phyloP scores from a whole-genome alignment of 2,329 filamentous ascomycete genomes.

The Penicillium sp. region DNA sequence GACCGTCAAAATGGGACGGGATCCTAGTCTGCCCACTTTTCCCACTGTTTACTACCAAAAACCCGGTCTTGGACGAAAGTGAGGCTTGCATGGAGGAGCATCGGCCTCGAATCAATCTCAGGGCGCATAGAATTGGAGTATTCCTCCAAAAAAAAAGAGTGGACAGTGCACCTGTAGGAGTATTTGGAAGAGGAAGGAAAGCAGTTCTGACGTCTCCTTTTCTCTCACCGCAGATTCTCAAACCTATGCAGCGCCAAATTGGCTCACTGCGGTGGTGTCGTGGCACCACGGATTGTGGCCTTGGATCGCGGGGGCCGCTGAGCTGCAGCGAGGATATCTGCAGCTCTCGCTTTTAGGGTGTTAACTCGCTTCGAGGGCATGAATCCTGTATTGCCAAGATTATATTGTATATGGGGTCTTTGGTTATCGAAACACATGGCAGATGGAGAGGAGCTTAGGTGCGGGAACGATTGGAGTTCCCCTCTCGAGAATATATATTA shows the following conservation, averaged over 20 bases:
- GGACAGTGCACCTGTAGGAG: neutral
- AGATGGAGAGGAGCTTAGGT: slow-evolving; percentile 5
- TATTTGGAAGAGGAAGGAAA: neutral
- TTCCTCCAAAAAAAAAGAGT: neutral
- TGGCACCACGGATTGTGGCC: slow-evolving; percentile 35
- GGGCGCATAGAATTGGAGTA: neutral
- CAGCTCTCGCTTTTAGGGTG: slow-evolving; percentile 22
- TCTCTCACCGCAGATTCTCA: slow-evolving; percentile 24
- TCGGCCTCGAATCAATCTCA: slow-evolving; percentile 16
- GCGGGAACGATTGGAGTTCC: neutral
- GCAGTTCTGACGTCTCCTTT: neutral
- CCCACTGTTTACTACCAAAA: neutral
- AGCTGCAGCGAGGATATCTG: slow-evolving; percentile 21
- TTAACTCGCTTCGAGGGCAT: neutral
- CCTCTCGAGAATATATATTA: neutral
- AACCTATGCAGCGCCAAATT: slow-evolving; percentile 26
- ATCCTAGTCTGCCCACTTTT: neutral
- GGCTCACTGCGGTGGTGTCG: slow-evolving; percentile 34
- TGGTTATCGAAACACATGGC: slow-evolving; percentile 19
- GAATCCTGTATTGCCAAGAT: slow-evolving; percentile 2
- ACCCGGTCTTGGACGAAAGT: slow-evolving; percentile 18
- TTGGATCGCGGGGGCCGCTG: slow-evolving; percentile 18
- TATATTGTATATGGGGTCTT: neutral
- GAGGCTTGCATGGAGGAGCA: slow-evolving; percentile 21
- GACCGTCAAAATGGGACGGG: neutral